Base-by-base conservation (phyloP, 2,329 filamentous ascomycete species). In the Aureobasidium subglaciale region DNA sequence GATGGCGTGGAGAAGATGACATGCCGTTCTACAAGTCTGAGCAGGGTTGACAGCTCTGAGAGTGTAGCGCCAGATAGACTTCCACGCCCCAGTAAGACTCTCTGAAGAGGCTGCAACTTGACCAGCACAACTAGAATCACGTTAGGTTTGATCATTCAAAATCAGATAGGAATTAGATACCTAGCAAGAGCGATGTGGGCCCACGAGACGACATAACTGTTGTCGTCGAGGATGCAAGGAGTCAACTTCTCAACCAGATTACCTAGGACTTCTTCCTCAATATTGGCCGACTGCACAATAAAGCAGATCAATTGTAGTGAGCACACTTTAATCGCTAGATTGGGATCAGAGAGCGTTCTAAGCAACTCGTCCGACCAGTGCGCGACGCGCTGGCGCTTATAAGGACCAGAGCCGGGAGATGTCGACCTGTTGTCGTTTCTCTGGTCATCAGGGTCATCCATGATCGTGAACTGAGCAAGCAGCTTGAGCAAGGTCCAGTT, bases 171-270 rank as follows among this genome's bases (percentile, higher is more conserved):
- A 11, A 9, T 25, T 7, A 70, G 78, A 66, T 73, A 91, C 89
- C 87, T 88, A 59, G 88, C 78, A 65, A 90, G 82, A n/a, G 85
- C 86, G 52, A 96, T 69, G 75, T 95, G 83, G 16, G 90, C 86
- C 93, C 93, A 99, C 0, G 85, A 88, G 7, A 85, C 81, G 37
- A 85, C 74, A 8, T 71, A 69, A 13, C 73, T 71, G 61, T 86
- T 84, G 63, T 95, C 91, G 64, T 93, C 87, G 9, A 81, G 61
- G 40, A 56, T 41, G 13, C 22, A 41, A n/a, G 30, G 37, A 18
- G 37, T 11, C 29, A 60, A 16, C 29, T 46, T 52, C 16, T 56
- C 55, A 13, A 55, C 15, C 4, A 48, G 5, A 6, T 38, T 37
- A 11, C 20, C 16, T 11, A 55, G 24, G 20, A 49, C 25, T 15